Percentiles rank a stretch among this genome's conserved stretches.
Conservation (phyloP, 768 basidiomycete genomes). For the Pleurotus citrinopileatus region DNA sequence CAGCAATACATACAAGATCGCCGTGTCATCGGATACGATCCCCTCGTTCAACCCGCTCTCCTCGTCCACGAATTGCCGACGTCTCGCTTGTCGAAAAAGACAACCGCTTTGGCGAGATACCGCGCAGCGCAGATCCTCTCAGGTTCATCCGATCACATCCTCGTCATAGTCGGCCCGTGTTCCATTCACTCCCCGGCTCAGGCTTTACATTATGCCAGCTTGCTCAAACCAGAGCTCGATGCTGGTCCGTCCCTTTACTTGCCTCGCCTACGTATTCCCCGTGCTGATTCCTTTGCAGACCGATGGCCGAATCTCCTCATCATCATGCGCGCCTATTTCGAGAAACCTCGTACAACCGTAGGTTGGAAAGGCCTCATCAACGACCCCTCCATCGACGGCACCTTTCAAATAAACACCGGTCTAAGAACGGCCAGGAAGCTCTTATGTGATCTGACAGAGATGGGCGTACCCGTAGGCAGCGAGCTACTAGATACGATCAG, state of each 20-base stretch:
- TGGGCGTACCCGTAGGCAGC: constrained; percentile 94
- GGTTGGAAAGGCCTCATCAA: constrained; percentile 99
- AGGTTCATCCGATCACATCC: background rate
- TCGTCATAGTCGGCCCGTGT: constrained; percentile 8
- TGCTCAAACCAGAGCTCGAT: constrained; percentile 4
- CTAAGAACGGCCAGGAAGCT: constrained; percentile 79
- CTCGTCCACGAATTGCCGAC: constrained; percentile 85
- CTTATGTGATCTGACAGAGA: constrained; percentile 83
- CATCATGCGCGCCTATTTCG: constrained; percentile 98
- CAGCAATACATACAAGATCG: constrained; percentile 78
- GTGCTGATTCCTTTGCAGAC: background rate
- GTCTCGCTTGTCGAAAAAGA: constrained; percentile 58
- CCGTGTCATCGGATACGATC: constrained; percentile 87
- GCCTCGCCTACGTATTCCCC: background rate
- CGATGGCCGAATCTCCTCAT: constrained; percentile 63
- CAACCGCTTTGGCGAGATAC: constrained; percentile 79
- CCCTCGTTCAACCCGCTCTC: constrained; percentile 90
- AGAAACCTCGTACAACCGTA: constrained; percentile 93
- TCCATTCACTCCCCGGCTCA: constrained; percentile 8
- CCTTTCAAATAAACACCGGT: constrained; percentile 96
- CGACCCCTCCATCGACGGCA: constrained; percentile 91
- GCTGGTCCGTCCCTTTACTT: background rate
- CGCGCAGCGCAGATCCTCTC: constrained; percentile 47
- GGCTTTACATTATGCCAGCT: constrained; percentile 1
- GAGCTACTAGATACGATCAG: constrained; percentile 76